phyloP scores from a whole-genome alignment of 768 basidiomycete genomes.

The Russula compacta region DNA sequence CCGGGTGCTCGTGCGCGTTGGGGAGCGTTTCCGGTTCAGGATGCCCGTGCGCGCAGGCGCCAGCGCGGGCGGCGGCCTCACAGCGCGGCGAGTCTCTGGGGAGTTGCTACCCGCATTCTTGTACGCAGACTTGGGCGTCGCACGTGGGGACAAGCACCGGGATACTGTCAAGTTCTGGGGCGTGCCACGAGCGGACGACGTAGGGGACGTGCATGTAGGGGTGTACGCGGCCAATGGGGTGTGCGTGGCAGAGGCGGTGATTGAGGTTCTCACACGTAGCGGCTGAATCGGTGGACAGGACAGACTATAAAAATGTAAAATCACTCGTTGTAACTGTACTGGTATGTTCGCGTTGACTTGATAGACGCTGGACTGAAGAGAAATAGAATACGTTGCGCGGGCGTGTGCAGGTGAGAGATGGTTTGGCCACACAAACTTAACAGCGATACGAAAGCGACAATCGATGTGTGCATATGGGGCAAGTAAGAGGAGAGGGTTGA shows the following conservation, averaged over 20 bases:
- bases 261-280: slow-evolving; percentile 19
- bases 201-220: slow-evolving; percentile 17
- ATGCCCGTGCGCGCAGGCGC: slow-evolving; percentile 12
- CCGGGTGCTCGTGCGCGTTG: slow-evolving; percentile 19
- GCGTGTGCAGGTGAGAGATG: neutral
- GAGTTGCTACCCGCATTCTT: slow-evolving; percentile 16
- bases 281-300: neutral
- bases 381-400: slow-evolving; percentile 5
- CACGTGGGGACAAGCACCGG: slow-evolving; percentile 12
- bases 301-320: neutral
- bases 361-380: neutral
- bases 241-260: slow-evolving; percentile 18
- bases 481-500: neutral
- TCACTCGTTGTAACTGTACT: neutral
- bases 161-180: slow-evolving; percentile 21
- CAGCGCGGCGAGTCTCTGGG: slow-evolving; percentile 12
- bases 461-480: slow-evolving; percentile 2
- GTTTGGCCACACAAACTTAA: neutral
- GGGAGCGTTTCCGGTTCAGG: slow-evolving; percentile 21
- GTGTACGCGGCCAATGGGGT: slow-evolving; percentile 12
- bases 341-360: neutral
- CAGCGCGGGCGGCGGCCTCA: slow-evolving; percentile 1
- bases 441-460: neutral
- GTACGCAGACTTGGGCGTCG: slow-evolving; percentile 17
- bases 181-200: slow-evolving; percentile 18